Base-by-base conservation (phyloP, 129 eudicot species). In the Dittrichia graveolens region DNA sequence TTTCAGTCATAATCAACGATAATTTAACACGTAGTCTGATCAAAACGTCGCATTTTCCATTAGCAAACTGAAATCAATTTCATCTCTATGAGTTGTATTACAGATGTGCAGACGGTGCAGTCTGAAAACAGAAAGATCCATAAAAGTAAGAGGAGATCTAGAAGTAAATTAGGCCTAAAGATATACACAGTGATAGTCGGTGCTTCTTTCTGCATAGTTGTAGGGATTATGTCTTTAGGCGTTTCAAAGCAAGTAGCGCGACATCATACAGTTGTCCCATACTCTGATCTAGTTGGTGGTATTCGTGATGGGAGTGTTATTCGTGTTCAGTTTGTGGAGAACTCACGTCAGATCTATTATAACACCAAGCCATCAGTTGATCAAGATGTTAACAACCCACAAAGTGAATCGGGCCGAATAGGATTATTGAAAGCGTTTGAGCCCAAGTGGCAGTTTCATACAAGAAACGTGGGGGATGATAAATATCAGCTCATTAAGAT, bases 291-390 rank as follows among this genome's bases (percentile, higher is more conserved):
- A 15, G 67, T 75, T 61, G 73, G 80, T 19, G 61, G 72, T 47
- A 80, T 80, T 53, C 76, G 76, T 52, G 84, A 80, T 35, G 84
- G 84, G 66, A 75, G 68, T 62, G 80, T 80, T 48, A 52, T 39
- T 34, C 79, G 62, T 0, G 84, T 80, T 53, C 84, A 75, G 10
- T 80, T 80, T 61, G 84, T 75, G 68, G 84, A 80, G 46, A 80
- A 80, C 47, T 80, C 80, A 2, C 84, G 72, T 1, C 6, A 18
- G 18, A 75, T 80, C n/a, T 80, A 68, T 57, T 80, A 74, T 40
- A 75, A 80, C 76, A 75, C 80, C 72, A 80, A 74, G 53, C 35
- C 67, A 7, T 34, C 47, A 2, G 43, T 35, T 64, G 73, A 78
- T 12, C 67, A 63, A 71, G 72, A 78, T 18, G 77, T 37, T 61